phyloP scores from a whole-genome alignment of 2,329 filamentous ascomycete genomes.

The Aspergillus quadricinctus region DNA sequence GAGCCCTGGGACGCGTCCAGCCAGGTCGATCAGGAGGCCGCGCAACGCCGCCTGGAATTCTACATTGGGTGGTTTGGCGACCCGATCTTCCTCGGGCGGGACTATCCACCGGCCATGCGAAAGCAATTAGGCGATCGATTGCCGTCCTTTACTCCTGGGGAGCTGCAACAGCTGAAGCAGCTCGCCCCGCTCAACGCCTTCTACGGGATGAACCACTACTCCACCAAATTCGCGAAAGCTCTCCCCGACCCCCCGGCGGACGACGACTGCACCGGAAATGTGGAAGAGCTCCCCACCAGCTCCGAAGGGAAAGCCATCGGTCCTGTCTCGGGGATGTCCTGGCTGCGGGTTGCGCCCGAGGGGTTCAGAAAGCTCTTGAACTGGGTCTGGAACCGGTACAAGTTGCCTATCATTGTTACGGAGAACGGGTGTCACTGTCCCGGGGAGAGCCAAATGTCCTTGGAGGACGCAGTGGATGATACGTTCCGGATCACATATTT shows the following conservation, averaged over 20 bases:
- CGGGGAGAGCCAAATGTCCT: neutral
- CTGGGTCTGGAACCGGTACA: constrained; percentile 4
- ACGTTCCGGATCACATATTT: constrained; percentile 4
- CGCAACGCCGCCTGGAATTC: constrained; percentile 18
- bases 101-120: constrained; percentile 33
- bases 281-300: constrained; percentile 6
- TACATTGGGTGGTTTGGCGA: constrained; percentile 38
- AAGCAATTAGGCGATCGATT: constrained; percentile 4
- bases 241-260: neutral
- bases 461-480: constrained; percentile 2
- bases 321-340: constrained; percentile 6
- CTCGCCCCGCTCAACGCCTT: constrained; percentile 3
- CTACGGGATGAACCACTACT: constrained; percentile 16
- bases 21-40: constrained; percentile 12
- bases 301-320: constrained; percentile 1
- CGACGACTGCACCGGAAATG: constrained; percentile 10
- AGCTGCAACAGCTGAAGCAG: neutral
- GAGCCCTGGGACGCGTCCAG: constrained; percentile 23
- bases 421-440: constrained; percentile 9
- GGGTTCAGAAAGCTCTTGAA: constrained; percentile 6
- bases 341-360: constrained; percentile 3
- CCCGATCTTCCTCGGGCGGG: constrained; percentile 35
- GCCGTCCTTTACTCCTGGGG: neutral
- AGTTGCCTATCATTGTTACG: constrained; percentile 5
- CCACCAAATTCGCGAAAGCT: constrained; percentile 6